Base-by-base conservation (phyloP, 371 early-diverging fungal genomes). In the Mortierella sp. region DNA sequence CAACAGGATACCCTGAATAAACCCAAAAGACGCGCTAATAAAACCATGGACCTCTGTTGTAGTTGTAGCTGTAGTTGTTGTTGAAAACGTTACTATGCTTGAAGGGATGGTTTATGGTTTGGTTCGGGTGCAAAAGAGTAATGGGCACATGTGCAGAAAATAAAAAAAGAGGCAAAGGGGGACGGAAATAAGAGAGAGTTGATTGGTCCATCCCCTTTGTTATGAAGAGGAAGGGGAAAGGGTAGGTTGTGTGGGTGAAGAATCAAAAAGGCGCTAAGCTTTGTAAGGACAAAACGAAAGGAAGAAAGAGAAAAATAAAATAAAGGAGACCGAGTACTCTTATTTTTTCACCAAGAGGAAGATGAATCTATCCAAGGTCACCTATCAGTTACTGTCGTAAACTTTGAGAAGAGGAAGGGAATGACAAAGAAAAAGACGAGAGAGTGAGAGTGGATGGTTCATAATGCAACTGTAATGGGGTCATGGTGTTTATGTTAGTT, bases 381-480 rank as follows among this genome's bases (percentile, higher is more conserved):
- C 39, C 55, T 47, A 19, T 14, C 14, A 19, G 34, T 19, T 58
- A 19, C 14, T 55, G 16, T 19, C 34, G 34, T 31, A 34, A 26
- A 53, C 0, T 8, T 34, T 34, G n/a, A n/a, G n/a, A n/a, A n/a
- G n/a, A n/a, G n/a, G n/a, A n/a, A n/a, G n/a, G n/a, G n/a, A n/a
- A n/a, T n/a, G n/a, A n/a, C n/a, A n/a, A n/a, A n/a, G n/a, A n/a
- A n/a, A n/a, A n/a, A n/a, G n/a, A n/a, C n/a, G n/a, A n/a, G n/a
- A n/a, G n/a, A n/a, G n/a, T n/a, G n/a, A n/a, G n/a, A n/a, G n/a
- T n/a, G n/a, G n/a, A n/a, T n/a, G n/a, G n/a, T 58, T 58, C 34
- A 58, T 58, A 58, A 58, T 34, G 34, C 58, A 61, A 61, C 61
- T 61, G 6, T 37, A 61, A 34, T 61, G 61, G 8, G 58, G n/a